Conservation (phyloP, 192 early-diverging fungal genomes). For the Rhizophlyctis rosea region DNA sequence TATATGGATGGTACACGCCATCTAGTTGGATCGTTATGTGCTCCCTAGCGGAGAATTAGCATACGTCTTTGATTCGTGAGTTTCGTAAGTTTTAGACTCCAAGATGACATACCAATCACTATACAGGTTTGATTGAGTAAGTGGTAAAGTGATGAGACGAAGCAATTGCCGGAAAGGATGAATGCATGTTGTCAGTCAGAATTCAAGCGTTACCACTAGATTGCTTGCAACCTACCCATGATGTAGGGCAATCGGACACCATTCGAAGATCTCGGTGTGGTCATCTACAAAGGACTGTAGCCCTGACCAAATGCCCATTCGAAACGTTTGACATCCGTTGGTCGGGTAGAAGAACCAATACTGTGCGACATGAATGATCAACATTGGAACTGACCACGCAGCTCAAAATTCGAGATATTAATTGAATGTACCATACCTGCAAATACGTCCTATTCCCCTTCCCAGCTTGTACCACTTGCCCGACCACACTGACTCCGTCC, state of each 20-base stretch:
- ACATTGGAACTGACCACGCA: too few species aligned
- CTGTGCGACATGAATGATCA: constrained; percentile 3
- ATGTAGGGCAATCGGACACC: constrained; percentile 28
- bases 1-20: constrained; percentile 3
- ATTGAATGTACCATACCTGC: constrained; percentile 18
- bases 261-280: constrained; percentile 25
- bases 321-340: constrained; percentile 33
- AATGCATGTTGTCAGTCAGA: too few species aligned
- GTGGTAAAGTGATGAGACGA: too few species aligned
- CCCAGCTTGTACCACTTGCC: constrained; percentile 30
- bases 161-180: too few species aligned
- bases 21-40: constrained; percentile 32
- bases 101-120: too few species aligned
- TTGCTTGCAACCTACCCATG: constrained; percentile 6
- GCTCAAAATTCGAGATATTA: too few species aligned
- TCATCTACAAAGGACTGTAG: constrained; percentile 23
- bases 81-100: too few species aligned
- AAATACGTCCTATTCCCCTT: constrained; percentile 18
- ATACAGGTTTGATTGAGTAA: too few species aligned
- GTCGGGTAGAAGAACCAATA: constrained; percentile 33
- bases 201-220: too few species aligned
- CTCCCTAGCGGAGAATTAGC: constrained; percentile 17
- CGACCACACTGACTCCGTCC: constrained; percentile 16
- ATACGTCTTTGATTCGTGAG: too few species aligned
- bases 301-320: constrained; percentile 24